These are phyloP conservation scores for Aspergillus avenaceus DNA, from an alignment of 495 filamentous ascomycete species.

Conservation along the genomic window DNA sequence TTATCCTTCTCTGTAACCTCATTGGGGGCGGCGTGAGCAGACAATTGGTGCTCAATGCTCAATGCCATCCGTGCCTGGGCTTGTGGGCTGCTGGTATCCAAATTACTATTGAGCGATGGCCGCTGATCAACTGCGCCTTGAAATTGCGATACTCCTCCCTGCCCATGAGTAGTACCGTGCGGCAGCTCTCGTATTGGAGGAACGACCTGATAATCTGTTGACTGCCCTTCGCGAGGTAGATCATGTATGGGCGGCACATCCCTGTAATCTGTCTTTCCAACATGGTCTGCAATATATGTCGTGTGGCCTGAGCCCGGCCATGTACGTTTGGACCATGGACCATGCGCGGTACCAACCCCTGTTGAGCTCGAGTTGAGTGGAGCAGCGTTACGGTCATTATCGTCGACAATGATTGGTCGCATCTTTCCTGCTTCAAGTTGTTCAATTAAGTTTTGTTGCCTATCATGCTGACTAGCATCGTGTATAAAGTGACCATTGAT, in stretches of 20 bases:
- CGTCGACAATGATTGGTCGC: conserved; percentile 42
- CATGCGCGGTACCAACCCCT: conserved; percentile 25
- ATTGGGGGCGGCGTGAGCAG: conserved; percentile 22
- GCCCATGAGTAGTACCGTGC: conserved; percentile 29
- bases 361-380: conserved; percentile 40
- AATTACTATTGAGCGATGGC: conserved; percentile 22
- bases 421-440: conserved; percentile 37
- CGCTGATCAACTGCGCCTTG: conserved; percentile 36
- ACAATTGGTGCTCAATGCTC: conserved; percentile 42
- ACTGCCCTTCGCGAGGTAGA: conserved; percentile 34
- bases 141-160: conserved; percentile 34
- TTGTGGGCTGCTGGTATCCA: conserved; percentile 42
- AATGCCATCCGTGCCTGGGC: conserved; percentile 44
- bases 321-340: conserved; percentile 38
- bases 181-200: conserved; percentile 41
- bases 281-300: conserved; percentile 33
- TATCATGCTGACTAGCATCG: conserved; percentile 47
- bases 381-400: conserved; percentile 33
- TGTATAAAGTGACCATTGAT: conserved; percentile 41
- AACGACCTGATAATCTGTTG: conserved; percentile 41
- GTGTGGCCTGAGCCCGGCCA: conserved; percentile 33
- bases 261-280: conserved; percentile 37
- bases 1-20: conserved; percentile 84
- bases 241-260: conserved; percentile 44
- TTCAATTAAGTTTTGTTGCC: conserved; percentile 31